Evolutionary conservation across 2,329 filamentous ascomycete species (phyloP), one percentile per base, ranked within the genome.

Genomic region (Colletotrichum noveboracense): DNA sequence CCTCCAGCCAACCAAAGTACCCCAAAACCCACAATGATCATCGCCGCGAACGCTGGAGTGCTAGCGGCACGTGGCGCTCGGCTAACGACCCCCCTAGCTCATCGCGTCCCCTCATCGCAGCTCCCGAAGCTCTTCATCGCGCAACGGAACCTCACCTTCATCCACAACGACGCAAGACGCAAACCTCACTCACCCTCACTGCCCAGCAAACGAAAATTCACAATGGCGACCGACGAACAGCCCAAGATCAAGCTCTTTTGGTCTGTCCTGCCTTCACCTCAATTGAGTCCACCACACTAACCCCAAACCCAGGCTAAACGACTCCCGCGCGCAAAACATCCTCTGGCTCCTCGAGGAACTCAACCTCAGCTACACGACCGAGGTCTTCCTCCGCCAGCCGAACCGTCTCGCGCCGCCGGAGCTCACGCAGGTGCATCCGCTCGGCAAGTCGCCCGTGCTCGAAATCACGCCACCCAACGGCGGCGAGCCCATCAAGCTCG

Each of bases 291-390:
- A 61, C 21, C 13, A 43, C 34, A 24, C 21, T 66, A 34, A 34
- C 34, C 18, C 24, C 24, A 24, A 24, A 24, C 24, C 7, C 78
- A 97, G 95, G 95, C 93, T 98, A 73, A 91, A 96, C 80, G 88
- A 94, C 79, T 97, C 95, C 71, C 94, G 96, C 79, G 92, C 94
- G 14, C 95, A 97, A 84, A 92, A 95, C 77, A 94, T 96, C 73
- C 87, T 97, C 60, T 98, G 95, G 94, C 92, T 98, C 8, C 90
- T 98, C 62, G 94, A 97, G 83, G 95, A 96, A 83, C 92, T 97
- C 77, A 89, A 93, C 60, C 84, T 98, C 30, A 89, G 93, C 32
- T 98, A 97, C 85, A 91, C 96, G 76, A 86, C 98, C 75, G 91
- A 96, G 80, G 89, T 94, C 70, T 97, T 94, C 89, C 95, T 94